phyloP scores from a whole-genome alignment of 441 rosid genomes.

The Sinapis alba region DNA sequence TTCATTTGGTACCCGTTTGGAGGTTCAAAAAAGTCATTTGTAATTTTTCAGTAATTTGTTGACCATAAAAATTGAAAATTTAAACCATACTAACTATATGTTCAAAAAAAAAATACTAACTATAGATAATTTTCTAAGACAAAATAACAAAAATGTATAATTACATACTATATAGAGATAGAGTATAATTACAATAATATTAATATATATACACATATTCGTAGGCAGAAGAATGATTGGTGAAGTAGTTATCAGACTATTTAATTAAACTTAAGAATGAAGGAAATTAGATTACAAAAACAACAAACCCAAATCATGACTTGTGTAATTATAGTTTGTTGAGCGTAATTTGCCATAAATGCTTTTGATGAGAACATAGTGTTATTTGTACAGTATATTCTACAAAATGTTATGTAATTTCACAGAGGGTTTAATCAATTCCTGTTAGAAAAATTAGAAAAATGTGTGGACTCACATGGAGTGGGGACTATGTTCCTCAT shows the following conservation, averaged over 20 bases:
- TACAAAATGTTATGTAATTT: background rate
- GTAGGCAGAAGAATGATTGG: slow-evolving; percentile 28
- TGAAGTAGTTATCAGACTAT: slow-evolving; percentile 8
- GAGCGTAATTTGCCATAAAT: background rate
- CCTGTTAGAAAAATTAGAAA: background rate
- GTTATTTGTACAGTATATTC: background rate
- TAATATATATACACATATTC: background rate
- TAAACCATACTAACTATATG: background rate
- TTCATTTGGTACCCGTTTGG: background rate
- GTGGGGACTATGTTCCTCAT: slow-evolving; percentile 69
- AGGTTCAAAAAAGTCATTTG: background rate
- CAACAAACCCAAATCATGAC: slow-evolving; percentile 37
- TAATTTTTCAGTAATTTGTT: background rate
- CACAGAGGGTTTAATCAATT: background rate
- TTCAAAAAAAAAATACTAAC: no score
- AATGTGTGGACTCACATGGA: slow-evolving; percentile 48
- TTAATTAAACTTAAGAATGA: slow-evolving; percentile 27
- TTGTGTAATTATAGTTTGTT: slow-evolving; percentile 34
- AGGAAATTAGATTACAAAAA: slow-evolving; percentile 28
- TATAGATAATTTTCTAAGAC: background rate
- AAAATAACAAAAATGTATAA: background rate
- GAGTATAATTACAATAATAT: background rate
- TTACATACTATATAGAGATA: background rate
- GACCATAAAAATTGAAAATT: background rate
- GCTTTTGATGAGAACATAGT: background rate